A percentile compares a stretch with the other conserved stretches of the same genome.
Conservation (phyloP, 2,329 filamentous ascomycete genomes). For the Tolypocladium sp. region DNA sequence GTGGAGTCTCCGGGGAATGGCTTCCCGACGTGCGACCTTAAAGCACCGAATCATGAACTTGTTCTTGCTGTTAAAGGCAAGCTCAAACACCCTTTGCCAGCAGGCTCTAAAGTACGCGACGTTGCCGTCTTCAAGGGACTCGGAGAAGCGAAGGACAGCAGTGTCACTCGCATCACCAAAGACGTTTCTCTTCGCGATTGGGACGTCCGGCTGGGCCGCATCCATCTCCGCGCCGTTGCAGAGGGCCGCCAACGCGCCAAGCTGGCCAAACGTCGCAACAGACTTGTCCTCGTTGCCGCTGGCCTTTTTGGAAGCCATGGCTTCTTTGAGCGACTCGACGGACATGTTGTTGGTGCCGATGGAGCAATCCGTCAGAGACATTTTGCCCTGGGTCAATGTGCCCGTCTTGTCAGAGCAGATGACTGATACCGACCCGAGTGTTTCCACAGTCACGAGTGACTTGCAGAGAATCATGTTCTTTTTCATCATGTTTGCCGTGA, state of each 20-base stretch:
- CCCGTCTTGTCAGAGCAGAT: slow-evolving; percentile 75
- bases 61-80: slow-evolving; percentile 76
- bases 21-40: slow-evolving; percentile 27
- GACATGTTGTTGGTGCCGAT: slow-evolving; percentile 43
- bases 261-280: slow-evolving; percentile 37
- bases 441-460: slow-evolving; percentile 70
- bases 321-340: slow-evolving; percentile 39
- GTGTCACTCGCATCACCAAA: slow-evolving; percentile 71
- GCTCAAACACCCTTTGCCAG: slow-evolving; percentile 58
- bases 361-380: slow-evolving; percentile 62
- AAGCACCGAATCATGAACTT: slow-evolving; percentile 69
- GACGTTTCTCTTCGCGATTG: slow-evolving; percentile 52
- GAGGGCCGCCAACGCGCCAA: slow-evolving; percentile 53
- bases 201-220: slow-evolving; percentile 48
- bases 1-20: slow-evolving; percentile 26
- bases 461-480: slow-evolving; percentile 74
- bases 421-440: slow-evolving; percentile 61
- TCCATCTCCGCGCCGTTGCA: slow-evolving; percentile 74
- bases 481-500: slow-evolving; percentile 67
- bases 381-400: slow-evolving; percentile 60
- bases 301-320: slow-evolving; percentile 15
- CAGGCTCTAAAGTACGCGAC: slow-evolving; percentile 49
- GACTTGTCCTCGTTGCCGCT: slow-evolving; percentile 21
- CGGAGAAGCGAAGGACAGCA: slow-evolving; percentile 63
- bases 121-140: slow-evolving; percentile 42